These are phyloP conservation scores for Beta corolliflora DNA, from an alignment of 179 eudicot species.

Conservation along the genomic window DNA sequence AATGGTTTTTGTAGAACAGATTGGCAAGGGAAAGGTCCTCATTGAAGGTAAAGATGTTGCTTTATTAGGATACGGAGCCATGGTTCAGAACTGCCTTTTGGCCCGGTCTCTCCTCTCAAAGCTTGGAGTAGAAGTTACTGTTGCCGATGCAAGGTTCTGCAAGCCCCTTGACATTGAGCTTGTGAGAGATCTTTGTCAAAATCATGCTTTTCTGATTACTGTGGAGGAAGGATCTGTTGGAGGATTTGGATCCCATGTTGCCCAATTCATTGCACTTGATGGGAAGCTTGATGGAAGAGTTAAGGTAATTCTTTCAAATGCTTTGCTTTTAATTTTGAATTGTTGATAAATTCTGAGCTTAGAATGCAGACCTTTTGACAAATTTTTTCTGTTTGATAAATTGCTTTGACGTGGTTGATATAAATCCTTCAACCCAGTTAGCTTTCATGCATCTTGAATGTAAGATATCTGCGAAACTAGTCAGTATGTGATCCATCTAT, in stretches of 20 bases:
- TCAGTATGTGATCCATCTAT: not conserved
- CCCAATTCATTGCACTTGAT: conserved; percentile 84
- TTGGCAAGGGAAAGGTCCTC: conserved; percentile 79
- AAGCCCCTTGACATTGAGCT: conserved; percentile 89
- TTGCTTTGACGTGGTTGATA: not conserved
- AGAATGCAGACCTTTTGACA: not conserved
- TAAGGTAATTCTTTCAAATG: conserved; percentile 45
- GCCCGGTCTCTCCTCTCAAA: conserved; percentile 76
- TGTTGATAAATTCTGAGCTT: not conserved
- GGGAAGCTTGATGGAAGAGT: conserved; percentile 84
- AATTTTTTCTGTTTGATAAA: not conserved
- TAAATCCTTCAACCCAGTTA: not conserved
- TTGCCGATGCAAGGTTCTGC: conserved; percentile 94
- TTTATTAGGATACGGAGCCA: conserved; percentile 79
- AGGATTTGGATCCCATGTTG: conserved; percentile 92
- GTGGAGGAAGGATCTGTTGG: conserved; percentile 94
- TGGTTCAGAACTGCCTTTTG: conserved; percentile 85
- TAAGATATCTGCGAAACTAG: not conserved
- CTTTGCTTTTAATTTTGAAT: not conserved
- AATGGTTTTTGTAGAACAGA: conserved; percentile 40
- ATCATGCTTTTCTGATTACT: conserved; percentile 73
- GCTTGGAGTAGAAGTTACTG: conserved; percentile 78
- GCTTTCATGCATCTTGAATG: not conserved
- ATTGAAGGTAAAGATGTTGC: conserved; percentile 82
- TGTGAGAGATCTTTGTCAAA: conserved; percentile 63